Conservation (phyloP, 108 stramenopile genomes). For the Mediolabrus comicus region DNA sequence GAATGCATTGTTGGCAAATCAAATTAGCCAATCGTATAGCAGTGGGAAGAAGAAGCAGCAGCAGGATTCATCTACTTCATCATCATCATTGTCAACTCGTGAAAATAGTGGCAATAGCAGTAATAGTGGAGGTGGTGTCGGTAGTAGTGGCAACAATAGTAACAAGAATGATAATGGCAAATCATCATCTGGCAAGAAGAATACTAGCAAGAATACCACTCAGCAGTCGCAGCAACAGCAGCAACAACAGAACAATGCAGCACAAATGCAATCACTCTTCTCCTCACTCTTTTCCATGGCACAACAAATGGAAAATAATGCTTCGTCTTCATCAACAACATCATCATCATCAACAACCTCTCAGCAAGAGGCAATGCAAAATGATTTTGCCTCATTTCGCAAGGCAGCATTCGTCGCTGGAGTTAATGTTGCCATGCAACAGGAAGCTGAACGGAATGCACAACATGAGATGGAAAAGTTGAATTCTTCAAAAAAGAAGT, state of each 20-base stretch:
- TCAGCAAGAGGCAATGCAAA: slow-evolving; percentile 7
- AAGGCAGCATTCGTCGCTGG: slow-evolving; percentile 23
- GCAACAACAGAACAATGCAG: not conserved
- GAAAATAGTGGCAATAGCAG: too few relatives aligned
- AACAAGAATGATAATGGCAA: not conserved
- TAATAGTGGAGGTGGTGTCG: not conserved
- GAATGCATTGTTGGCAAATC: not conserved
- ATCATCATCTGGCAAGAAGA: not conserved
- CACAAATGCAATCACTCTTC: not conserved
- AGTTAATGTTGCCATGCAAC: slow-evolving; percentile 29
- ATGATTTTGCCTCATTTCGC: slow-evolving; percentile 9
- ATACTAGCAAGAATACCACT: too few relatives aligned
- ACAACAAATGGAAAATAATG: slow-evolving; percentile 1
- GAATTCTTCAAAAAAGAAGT: not conserved
- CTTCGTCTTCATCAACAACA: not conserved
- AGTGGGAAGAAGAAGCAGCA: too few relatives aligned
- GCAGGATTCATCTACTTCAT: too few relatives aligned
- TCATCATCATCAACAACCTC: not conserved
- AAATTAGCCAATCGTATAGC: not conserved
- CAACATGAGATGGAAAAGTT: not conserved
- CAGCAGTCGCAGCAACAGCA: not conserved
- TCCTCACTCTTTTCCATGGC: not conserved
- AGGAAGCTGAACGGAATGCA: not conserved
- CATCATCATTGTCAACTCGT: too few relatives aligned
- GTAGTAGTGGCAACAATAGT: not conserved